Evolutionary conservation across 306 rosid species (phyloP), one percentile per base, ranked within the genome.

Genomic region (Fagus crenata): DNA sequence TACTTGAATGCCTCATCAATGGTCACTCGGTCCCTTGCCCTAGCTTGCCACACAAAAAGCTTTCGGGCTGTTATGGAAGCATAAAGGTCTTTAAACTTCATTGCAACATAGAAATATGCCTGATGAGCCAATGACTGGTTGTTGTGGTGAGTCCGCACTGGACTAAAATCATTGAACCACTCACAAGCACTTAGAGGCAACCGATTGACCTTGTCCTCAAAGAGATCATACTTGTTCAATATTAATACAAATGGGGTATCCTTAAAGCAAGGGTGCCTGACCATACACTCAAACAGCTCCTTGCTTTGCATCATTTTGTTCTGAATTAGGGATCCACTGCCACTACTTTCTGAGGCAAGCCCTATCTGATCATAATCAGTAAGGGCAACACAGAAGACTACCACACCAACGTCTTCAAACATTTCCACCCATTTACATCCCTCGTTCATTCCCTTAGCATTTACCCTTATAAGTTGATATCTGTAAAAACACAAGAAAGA

Each of bases 351-450:
- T 3, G 92, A 86, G 51, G 86, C 78, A 53, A 89, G 82, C 67
- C 77, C 91, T 75, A 91, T 46, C 80, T 92, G 99, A 80, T 92
- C 96, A 11, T 82, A 96, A 85, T 96, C 96, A 2, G 93, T 96
- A 53, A 96, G 92, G 33, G 96, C 74, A n/a, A 89, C 83, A 1
- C 96, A 92, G 49, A 92, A 96, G 67, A 92, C 91, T 17, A 96
- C 91, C 7, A 87, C 98, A 9, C 97, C 88, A 9, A 96, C 99
- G 46, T 96, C 99, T 87, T 92, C 98, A 18, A 96, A 96, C 99
- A 96, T 96, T 83, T 92, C 99, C 61, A 92, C 97, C 99, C 99
- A 92, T 78, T 92, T 96, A 81, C 99, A 90, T 36, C 99, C 96
- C 69, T 95, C 97, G 41, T 67, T 91, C 88, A 96, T 89, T 77